Evolutionary conservation across 441 rosid genomes (phyloP), one percentile per base, ranked within the genome.

Genomic region (Caryocar brasiliense): DNA sequence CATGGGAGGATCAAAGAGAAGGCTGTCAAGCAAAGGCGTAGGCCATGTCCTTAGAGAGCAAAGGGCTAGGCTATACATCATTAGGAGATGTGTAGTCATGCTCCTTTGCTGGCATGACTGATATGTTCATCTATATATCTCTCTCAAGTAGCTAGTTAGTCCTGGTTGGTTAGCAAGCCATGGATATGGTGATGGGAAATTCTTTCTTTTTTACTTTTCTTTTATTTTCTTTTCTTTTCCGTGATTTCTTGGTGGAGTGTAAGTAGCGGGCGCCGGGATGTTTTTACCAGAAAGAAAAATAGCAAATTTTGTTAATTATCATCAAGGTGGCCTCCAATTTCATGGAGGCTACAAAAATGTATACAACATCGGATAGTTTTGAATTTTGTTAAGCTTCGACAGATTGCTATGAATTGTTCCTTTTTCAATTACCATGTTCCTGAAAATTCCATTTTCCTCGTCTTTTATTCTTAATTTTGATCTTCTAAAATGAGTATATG

Each of bases 51-150:
- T 86, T 6, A 72, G 81, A 71, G 87, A 90, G 56, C 98, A 90
- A 54, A 86, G 78, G 74, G 95, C 95, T 15, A 71, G 74, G 77
- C 87, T 90, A 58, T 90, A 90, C 61, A 90, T 90, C 13, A 90
- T 90, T 20, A 74, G 86, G 56, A 80, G 98, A 75, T 86, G 98
- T 51, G 95, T 90, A 2, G 90, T 86, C 61, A 90, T 90, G 98
- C 87, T 90, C 40, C 80, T 90, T 44, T 90, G 92, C 37, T 82
- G 96, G 98, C 92, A 90, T 76, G 98, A 90, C 43, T 86, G 45
- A 64, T 1, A 0, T 25, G 0, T 12, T 34, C 34, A 30, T 32
- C 39, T 23, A n/a, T 33, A 3, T 4, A n/a, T n/a, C n/a, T n/a
- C n/a, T n/a, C n/a, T n/a, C n/a, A n/a, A n/a, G n/a, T n/a, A n/a